These are phyloP conservation scores for Lentinula aciculospora DNA, from an alignment of 768 basidiomycete species.

Conservation along the genomic window DNA sequence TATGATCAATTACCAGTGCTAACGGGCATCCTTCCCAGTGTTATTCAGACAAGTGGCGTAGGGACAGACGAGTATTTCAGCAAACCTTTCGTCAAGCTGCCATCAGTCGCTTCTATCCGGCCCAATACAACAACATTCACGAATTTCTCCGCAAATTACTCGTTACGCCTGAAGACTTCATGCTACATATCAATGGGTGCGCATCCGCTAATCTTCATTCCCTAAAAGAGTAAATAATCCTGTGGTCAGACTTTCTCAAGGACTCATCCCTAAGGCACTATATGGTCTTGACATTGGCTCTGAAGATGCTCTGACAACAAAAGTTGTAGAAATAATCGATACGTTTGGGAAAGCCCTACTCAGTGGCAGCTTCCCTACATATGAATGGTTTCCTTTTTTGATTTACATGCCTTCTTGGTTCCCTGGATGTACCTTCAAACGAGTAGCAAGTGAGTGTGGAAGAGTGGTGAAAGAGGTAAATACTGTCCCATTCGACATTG, in stretches of 20 bases:
- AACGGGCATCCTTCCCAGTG: not conserved
- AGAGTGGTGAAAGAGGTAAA: not conserved
- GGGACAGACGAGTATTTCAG: not conserved
- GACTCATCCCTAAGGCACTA: not conserved
- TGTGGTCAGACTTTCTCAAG: not conserved
- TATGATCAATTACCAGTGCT: not conserved
- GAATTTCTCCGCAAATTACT: not conserved
- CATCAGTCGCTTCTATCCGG: not conserved
- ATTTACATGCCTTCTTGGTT: not conserved
- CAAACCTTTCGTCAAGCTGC: conserved; percentile 3
- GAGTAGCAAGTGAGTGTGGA: not conserved
- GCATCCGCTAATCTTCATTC: not conserved
- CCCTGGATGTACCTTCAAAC: not conserved
- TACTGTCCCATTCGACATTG: not conserved
- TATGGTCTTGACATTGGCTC: not conserved
- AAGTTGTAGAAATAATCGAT: not conserved
- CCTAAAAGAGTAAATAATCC: not conserved
- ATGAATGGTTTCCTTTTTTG: not conserved
- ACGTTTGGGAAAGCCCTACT: not conserved
- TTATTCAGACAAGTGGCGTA: not conserved
- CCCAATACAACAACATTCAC: not conserved
- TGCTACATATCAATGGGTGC: not conserved
- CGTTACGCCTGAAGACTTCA: not conserved
- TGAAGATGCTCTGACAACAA: not conserved
- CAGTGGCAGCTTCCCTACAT: not conserved